Evolutionary conservation across 805 yeast genomes (phyloP), one percentile per base, ranked within the genome.

Genomic region (Spathaspora sp.): DNA sequence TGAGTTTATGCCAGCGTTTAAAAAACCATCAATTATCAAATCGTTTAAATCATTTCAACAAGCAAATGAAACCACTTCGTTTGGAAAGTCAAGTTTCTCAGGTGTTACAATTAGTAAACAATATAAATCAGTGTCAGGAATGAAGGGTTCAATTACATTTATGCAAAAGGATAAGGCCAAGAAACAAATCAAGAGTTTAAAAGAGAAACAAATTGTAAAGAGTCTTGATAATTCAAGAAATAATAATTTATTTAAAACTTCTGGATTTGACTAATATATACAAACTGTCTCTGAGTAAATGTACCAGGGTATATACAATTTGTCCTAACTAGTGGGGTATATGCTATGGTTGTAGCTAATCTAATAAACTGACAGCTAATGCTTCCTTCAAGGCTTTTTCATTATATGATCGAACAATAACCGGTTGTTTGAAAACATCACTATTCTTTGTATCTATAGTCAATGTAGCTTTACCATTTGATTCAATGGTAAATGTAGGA

Each of bases 71-170:
- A 73, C 68, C 50, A 71, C 72, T 50, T 78, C 72, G 38, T 77
- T 76, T 20, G 72, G 68, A 20, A 58, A 62, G 20, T 55, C 52
- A 16, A 54, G 49, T 17, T 74, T 74, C 54, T 61, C 70, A 19
- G 78, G 78, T 5, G 87, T 85, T 17, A 81, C 80, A 1, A 65
- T 81, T 5, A 74, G 81, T 44, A 79, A 78, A 32, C 74, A 78
- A 28, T 80, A 81, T 59, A 82, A 76, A 61, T 75, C 77, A 10
- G 85, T 81, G 1, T 73, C 82, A 1, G 80, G 85, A 7, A 69
- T 80, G 4, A 79, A 75, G 54, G 81, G 87, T 1, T 80, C 87
- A 8, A 78, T 87, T 55, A 78, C 85, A 45, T 78, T 78, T 50
- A 62, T 81, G 60, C 79, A 85, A 10, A 68, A 61, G 46, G 57